These are phyloP conservation scores for Isabelozyma pseudorhagii DNA, from an alignment of 805 yeast genomes.

Conservation along the genomic window DNA sequence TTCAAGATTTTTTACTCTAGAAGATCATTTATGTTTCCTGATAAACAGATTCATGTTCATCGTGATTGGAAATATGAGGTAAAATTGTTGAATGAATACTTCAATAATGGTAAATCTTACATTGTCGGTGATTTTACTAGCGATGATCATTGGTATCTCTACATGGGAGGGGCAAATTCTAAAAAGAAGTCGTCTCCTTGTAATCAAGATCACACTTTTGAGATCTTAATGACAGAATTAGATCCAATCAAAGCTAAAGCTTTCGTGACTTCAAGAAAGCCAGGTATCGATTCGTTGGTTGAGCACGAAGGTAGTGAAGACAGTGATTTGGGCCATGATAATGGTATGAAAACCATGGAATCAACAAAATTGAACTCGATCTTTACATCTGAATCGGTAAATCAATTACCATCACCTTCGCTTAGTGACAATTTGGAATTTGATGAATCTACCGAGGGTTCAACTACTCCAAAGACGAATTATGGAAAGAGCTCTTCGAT, in stretches of 20 bases:
- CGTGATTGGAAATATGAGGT: constrained; percentile 84
- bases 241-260: constrained; percentile 52
- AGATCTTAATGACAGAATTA: constrained; percentile 86
- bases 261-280: constrained; percentile 55
- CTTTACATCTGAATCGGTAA: constrained; percentile 21
- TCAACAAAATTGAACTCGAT: constrained; percentile 61
- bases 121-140: constrained; percentile 73
- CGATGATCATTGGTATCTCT: constrained; percentile 89
- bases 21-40: constrained; percentile 90
- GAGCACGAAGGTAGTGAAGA: constrained; percentile 40
- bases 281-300: constrained; percentile 37
- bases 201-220: constrained; percentile 68
- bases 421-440: constrained; percentile 23
- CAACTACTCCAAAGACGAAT: background rate
- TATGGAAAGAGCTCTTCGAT: background rate
- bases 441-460: constrained; percentile 11
- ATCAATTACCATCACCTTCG: constrained; percentile 35
- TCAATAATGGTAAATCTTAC: constrained; percentile 60
- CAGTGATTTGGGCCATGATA: constrained; percentile 73
- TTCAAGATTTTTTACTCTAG: constrained; percentile 83
- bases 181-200: background rate
- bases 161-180: constrained; percentile 49
- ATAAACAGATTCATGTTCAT: constrained; percentile 76
- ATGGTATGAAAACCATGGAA: constrained; percentile 69
- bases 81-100: constrained; percentile 59